Base-by-base conservation (phyloP, 495 filamentous ascomycete species). In the Xylaria bambusicola region DNA sequence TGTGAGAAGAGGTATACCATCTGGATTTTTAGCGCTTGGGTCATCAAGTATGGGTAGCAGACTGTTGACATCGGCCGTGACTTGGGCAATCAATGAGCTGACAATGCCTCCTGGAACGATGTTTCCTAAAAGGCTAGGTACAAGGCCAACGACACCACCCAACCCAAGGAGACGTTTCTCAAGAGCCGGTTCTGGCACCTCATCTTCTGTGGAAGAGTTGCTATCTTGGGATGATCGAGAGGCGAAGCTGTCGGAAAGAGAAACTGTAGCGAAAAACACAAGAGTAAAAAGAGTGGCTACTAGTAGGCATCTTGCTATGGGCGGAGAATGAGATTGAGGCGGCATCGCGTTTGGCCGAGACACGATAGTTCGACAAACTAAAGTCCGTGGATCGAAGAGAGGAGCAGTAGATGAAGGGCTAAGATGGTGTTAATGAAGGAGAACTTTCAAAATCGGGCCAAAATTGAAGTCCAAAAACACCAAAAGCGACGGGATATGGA, bases 381-480 rank as follows among this genome's bases (percentile, higher is more conserved):
- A 53, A 35, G 15, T 13, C n/a, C 26, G 15, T 15, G 15, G 20
- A 52, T 18, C 5, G 27, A 17, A 18, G 26, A 52, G 27, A 13
- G 12, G 26, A 26, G 41, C 29, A 38, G 15, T 40, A 42, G 24
- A 38, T 46, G 40, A n/a, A 38, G 48, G 13, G 18, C 47, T 56
- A 51, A 60, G 18, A 26, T 47, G 50, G 57, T 47, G 46, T 31
- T 46, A 41, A 53, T 24, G 47, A 58, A 46, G 18, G 8, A 48
- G 42, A 52, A 52, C 59, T 51, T 62, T 61, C 61, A 61, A 66
- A 68, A 59, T 62, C 44, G 52, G 49, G 61, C 61, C 65, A 72
- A 72, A 66, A 62, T 47, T 40, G 45, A 58, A 66, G 67, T 63
- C 69, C 67, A 72, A 72, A 63, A 72, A 64, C 58, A 60, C 62